A percentile compares a stretch with the other conserved stretches of the same genome.
These are phyloP conservation scores for Fusarium pseudograminearum DNA, from an alignment of 2,329 filamentous ascomycete genomes.

Conservation along the genomic window DNA sequence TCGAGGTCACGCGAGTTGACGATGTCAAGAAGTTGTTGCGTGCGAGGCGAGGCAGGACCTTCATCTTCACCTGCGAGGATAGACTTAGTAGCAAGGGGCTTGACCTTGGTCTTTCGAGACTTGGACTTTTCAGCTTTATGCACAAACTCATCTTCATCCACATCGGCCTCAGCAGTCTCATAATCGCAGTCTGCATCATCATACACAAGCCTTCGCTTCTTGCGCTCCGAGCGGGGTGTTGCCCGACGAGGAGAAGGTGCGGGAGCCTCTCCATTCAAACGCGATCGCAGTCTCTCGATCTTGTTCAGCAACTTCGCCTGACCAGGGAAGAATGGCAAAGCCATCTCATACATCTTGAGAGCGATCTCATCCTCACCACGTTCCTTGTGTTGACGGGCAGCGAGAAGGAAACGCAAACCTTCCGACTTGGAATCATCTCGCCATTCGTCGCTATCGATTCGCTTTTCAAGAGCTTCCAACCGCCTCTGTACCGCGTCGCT, in stretches of 20 bases:
- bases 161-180: slow-evolving; percentile 57
- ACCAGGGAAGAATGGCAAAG: slow-evolving; percentile 85
- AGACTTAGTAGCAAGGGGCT: slow-evolving; percentile 41
- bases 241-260: slow-evolving; percentile 33
- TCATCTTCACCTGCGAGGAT: slow-evolving; percentile 56
- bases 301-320: slow-evolving; percentile 82
- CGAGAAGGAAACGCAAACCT: slow-evolving; percentile 86
- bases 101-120: slow-evolving; percentile 50
- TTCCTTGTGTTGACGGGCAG: slow-evolving; percentile 91
- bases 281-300: slow-evolving; percentile 71
- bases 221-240: slow-evolving; percentile 47
- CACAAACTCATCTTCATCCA: slow-evolving; percentile 54
- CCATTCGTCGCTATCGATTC: slow-evolving; percentile 75
- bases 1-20: slow-evolving; percentile 78
- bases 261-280: slow-evolving; percentile 56
- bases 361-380: slow-evolving; percentile 82
- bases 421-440: slow-evolving; percentile 80
- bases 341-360: slow-evolving; percentile 86
- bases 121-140: slow-evolving; percentile 45
- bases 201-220: slow-evolving; percentile 47
- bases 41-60: slow-evolving; percentile 64
- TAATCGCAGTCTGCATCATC: slow-evolving; percentile 56
- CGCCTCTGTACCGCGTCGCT: slow-evolving; percentile 84
- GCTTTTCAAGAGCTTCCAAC: slow-evolving; percentile 85
- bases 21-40: slow-evolving; percentile 73